These are phyloP conservation scores for Kalanchoe fedtschenkoi DNA, from an alignment of 164 flowering plant species.

Conservation along the genomic window DNA sequence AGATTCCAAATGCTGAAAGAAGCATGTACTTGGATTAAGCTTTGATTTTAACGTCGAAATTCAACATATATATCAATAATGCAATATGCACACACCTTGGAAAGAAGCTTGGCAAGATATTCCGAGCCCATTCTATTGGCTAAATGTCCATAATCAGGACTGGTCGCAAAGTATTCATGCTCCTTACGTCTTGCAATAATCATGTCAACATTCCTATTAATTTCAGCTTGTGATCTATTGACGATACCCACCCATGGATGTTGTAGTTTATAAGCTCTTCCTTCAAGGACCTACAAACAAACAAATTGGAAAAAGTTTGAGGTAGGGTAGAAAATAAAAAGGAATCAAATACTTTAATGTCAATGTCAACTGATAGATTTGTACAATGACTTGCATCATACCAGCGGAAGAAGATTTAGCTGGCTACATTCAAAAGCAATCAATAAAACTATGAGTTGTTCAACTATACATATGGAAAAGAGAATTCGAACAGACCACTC, in stretches of 20 bases:
- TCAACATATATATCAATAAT: background rate
- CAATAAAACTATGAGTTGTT: background rate
- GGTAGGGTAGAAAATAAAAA: background rate
- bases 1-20: constrained; percentile 47
- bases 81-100: constrained; percentile 25
- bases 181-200: constrained; percentile 53
- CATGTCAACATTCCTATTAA: constrained; percentile 55
- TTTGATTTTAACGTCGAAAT: background rate
- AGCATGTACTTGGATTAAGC: background rate
- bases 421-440: background rate
- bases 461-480: background rate
- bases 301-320: background rate
- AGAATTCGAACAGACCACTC: constrained; percentile 9
- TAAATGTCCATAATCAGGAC: constrained; percentile 60
- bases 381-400: too few species aligned
- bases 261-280: constrained; percentile 48
- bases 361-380: background rate
- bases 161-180: constrained; percentile 56
- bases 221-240: constrained; percentile 70
- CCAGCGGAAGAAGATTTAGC: background rate
- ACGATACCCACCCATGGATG: constrained; percentile 70
- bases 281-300: constrained; percentile 44
- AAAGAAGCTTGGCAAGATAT: constrained; percentile 59
- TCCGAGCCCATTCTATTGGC: constrained; percentile 61
- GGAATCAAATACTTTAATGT: background rate